Evolutionary conservation across 257 asterid genomes (phyloP).

Genomic region (Solanum rostratum): DNA sequence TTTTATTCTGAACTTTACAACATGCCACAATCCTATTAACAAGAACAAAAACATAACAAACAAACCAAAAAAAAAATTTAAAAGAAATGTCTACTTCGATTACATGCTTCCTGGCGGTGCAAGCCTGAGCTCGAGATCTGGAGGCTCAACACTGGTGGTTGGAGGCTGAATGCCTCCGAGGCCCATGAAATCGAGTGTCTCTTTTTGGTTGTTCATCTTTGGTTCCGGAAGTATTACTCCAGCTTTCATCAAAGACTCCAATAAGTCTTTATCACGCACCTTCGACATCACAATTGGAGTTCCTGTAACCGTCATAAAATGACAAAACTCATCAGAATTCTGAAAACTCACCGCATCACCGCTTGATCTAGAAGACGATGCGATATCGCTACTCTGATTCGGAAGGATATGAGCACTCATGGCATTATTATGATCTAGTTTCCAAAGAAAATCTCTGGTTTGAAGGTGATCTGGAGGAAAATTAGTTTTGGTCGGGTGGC

Average conservation of each 20-base stretch:
- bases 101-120: background rate
- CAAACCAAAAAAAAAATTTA: too few relatives aligned
- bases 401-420: background rate
- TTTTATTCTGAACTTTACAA: background rate
- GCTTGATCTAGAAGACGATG: background rate
- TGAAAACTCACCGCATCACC: background rate
- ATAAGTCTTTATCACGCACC: background rate
- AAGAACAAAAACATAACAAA: too few relatives aligned
- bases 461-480: background rate
- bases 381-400: background rate
- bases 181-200: background rate
- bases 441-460: background rate
- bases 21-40: background rate
- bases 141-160: background rate
- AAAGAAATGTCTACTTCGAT: background rate
- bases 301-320: background rate
- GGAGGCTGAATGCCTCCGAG: background rate
- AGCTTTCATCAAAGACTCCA: background rate
- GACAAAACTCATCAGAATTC: background rate
- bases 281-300: background rate
- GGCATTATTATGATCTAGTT: background rate
- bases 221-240: background rate
- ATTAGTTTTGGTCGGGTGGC: background rate
- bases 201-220: background rate
- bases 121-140: background rate